These are phyloP conservation scores for Colletotrichum aenigma DNA, from an alignment of 2,329 filamentous ascomycete genomes.

Conservation along the genomic window DNA sequence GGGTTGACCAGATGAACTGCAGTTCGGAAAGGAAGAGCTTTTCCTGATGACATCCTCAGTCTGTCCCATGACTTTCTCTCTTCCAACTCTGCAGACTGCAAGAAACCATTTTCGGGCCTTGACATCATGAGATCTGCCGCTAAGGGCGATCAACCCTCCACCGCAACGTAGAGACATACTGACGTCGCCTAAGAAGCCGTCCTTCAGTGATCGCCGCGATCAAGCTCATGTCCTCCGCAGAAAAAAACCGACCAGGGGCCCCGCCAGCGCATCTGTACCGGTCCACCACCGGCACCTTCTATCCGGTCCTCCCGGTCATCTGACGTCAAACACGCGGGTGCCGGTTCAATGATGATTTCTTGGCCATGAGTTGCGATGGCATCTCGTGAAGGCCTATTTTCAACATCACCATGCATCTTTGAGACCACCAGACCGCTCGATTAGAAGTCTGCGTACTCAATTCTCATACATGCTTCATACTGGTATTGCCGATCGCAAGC, in stretches of 20 bases:
- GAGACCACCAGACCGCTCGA: neutral
- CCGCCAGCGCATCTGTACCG: neutral
- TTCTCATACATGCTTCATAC: neutral
- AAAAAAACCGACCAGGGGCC: neutral
- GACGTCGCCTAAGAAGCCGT: neutral
- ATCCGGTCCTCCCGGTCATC: neutral
- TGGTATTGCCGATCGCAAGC: neutral
- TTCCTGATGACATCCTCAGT: neutral
- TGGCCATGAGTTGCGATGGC: neutral
- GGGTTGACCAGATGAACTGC: neutral
- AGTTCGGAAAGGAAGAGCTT: neutral
- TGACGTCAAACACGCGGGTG: neutral
- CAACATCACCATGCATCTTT: neutral
- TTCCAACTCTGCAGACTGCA: neutral
- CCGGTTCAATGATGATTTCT: neutral
- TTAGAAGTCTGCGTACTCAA: neutral
- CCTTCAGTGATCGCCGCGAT: neutral
- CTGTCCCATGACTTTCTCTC: neutral
- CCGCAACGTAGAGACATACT: neutral
- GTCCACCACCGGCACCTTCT: neutral
- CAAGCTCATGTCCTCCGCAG: neutral
- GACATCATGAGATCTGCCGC: neutral
- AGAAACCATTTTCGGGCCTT: neutral
- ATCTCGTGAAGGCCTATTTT: neutral
- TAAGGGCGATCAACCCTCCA: neutral